Evolutionary conservation across 1,284 basidiomycete species (phyloP), one percentile per base, ranked within the genome.

Genomic region (Rhodotorula sp.): DNA sequence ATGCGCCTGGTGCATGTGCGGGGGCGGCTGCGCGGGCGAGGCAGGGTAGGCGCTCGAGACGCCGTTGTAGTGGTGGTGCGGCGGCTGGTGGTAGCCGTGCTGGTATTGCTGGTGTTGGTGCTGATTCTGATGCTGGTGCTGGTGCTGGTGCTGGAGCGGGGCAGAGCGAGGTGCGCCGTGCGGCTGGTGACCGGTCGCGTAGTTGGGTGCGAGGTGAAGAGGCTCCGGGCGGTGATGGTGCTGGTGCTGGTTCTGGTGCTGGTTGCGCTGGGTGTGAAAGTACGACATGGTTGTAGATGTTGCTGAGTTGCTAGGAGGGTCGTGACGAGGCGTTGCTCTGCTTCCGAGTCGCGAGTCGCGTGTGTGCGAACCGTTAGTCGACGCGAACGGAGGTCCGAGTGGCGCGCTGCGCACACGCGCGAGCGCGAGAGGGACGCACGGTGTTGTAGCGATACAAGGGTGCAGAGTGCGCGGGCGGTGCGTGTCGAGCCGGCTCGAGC

Each of bases 1-100:
- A 12, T 58, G 59, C 0, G 63, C 55, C 25, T 58, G 58, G 44
- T 50, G 60, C 10, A 23, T 64, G 61, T 41, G 58, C 53, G 55
- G 34, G 42, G 41, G 55, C 41, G 55, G 27, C 52, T 53, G 19
- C 34, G 55, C 19, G 21, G 34, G 17, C 41, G 55, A 19, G 34
- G 55, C 52, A 34, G 52, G 52, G 5, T n/a, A 14, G 9, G 52
- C 21, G 52, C n/a, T 25, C n/a, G 52, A 27, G 25, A 13, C 25
- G n/a, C n/a, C n/a, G 16, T 59, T 45, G 16, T 23, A 21, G 7
- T 59, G 57, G 21, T 46, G 42, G n/a, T n/a, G 44, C 41, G 25
- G 16, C n/a, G 46, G 58, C 8, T 25, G 25, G 13, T 27, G 17
- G n/a, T 25, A 9, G 13, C 14, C 14, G n/a, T 59, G 27, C 44